Conservation (phyloP, 2,329 filamentous ascomycete species). For the Aspergillus thermomutatus region DNA sequence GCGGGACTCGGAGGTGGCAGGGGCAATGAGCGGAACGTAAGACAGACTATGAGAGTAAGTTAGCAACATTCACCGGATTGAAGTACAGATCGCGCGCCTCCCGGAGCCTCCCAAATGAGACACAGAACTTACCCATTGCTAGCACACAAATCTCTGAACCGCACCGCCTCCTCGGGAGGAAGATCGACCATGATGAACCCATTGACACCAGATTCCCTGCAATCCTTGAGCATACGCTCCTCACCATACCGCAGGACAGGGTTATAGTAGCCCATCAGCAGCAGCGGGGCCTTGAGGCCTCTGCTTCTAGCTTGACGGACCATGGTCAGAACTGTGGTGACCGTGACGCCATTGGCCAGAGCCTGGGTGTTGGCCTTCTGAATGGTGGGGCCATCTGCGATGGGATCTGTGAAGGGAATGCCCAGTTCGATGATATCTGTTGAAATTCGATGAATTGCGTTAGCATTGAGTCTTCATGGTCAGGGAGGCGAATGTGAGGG, state of each 20-base stretch:
- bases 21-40: conserved; percentile 95
- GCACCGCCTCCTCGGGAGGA: conserved; percentile 92
- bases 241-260: conserved; percentile 92
- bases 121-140: conserved; percentile 27
- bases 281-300: conserved; percentile 75
- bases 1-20: conserved; percentile 83
- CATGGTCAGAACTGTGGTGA: conserved; percentile 75
- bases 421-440: conserved; percentile 92
- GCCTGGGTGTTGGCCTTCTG: conserved; percentile 92
- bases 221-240: conserved; percentile 80
- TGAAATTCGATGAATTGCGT: conserved; percentile 2
- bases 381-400: conserved; percentile 95
- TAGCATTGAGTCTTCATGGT: not conserved
- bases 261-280: conserved; percentile 99
- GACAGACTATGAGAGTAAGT: conserved; percentile 59
- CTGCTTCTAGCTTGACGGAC: conserved; percentile 73
- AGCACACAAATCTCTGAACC: conserved; percentile 50
- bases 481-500: not conserved
- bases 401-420: conserved; percentile 95
- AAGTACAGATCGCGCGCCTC: not conserved
- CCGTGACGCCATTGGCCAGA: conserved; percentile 82
- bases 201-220: conserved; percentile 79
- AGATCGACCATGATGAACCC: conserved; percentile 96
- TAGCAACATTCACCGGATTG: not conserved
- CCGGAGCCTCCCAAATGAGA: not conserved